Evolutionary conservation across 2,329 filamentous ascomycete genomes (phyloP), one percentile per base, ranked within the genome.

Genomic region (Blastomyces gilchristii): DNA sequence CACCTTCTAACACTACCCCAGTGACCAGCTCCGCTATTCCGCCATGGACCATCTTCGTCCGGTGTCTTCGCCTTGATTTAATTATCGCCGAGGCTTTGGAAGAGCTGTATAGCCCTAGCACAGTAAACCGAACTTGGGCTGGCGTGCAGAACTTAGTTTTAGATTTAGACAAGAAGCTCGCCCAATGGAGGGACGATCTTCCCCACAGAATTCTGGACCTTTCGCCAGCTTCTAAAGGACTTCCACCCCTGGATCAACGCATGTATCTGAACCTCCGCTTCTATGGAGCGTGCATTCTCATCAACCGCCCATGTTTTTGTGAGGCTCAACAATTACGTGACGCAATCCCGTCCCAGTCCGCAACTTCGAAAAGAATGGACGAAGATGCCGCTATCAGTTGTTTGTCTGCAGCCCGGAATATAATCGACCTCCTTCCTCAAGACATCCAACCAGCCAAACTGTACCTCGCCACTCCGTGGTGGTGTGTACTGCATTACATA

Each of bases 271-370:
- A 54, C 25, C 58, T 67, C 28, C 65, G 64, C 28, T 77, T 73
- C 58, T 70, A 70, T 57, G 75, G 70, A 53, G 67, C 70, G 1
- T 72, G 67, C 60, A 75, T 77, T 7, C 67, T 78, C 5, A 71
- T 74, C 47, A 75, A 69, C 37, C 73, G 74, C 11, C 76, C 76
- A n/a, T 76, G 73, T 62, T 66, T 78, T 5, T 78, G 75, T 61
- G 64, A 69, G 25, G 59, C 56, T 22, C 52, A 62, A 58, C 67
- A 71, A 41, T 61, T 75, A 25, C 72, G 76, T 37, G 62, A 68
- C 7, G 69, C 69, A 5, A 73, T 74, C 25, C 58, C 66, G 5
- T 67, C 70, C 34, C 74, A 76, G 61, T 69, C 71, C 1, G 61
- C 67, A 34, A 56, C 59, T 28, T 76, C 72, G 1, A 69, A 67